Percentiles rank a stretch among this genome's conserved stretches.
These are phyloP conservation scores for Citrullus amarus DNA, from an alignment of 306 rosid genomes.

Conservation along the genomic window DNA sequence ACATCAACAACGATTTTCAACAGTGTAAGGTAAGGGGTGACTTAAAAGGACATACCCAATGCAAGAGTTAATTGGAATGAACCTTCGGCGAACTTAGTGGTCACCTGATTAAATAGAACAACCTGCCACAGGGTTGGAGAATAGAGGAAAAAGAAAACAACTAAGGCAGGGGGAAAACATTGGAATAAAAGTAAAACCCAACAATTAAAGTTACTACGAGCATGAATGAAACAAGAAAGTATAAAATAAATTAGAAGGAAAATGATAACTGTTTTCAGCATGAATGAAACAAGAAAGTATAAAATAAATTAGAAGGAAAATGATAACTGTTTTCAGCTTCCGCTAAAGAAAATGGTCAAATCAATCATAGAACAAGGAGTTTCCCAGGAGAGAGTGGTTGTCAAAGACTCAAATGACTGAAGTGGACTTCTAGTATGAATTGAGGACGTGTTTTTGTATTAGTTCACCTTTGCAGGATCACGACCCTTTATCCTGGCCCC, in stretches of 20 bases:
- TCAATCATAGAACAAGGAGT: too few species aligned
- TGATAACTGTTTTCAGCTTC: not conserved
- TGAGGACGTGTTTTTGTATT: too few species aligned
- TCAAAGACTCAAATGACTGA: too few species aligned
- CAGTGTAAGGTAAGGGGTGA: not conserved
- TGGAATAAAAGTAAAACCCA: not conserved
- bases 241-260: not conserved
- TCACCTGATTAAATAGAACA: constrained; percentile 84
- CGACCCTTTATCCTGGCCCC: too few species aligned
- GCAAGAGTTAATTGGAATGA: constrained; percentile 87
- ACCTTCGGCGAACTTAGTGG: constrained; percentile 67
- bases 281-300: not conserved
- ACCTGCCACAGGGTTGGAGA: constrained; percentile 37
- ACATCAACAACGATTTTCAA: not conserved
- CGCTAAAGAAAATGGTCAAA: too few species aligned
- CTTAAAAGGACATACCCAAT: constrained; percentile 35
- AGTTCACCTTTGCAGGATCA: too few species aligned
- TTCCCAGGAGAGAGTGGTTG: too few species aligned
- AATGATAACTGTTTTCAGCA: not conserved
- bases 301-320: not conserved
- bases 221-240: not conserved
- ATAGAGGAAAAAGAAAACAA: not conserved
- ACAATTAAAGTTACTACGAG: not conserved
- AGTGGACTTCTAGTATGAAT: too few species aligned
- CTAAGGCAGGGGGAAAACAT: not conserved